A percentile compares a stretch with the other conserved stretches of the same genome.
Evolutionary conservation across 2,329 filamentous ascomycete genomes (phyloP).

Genomic region (Tolypocladium capitatum): DNA sequence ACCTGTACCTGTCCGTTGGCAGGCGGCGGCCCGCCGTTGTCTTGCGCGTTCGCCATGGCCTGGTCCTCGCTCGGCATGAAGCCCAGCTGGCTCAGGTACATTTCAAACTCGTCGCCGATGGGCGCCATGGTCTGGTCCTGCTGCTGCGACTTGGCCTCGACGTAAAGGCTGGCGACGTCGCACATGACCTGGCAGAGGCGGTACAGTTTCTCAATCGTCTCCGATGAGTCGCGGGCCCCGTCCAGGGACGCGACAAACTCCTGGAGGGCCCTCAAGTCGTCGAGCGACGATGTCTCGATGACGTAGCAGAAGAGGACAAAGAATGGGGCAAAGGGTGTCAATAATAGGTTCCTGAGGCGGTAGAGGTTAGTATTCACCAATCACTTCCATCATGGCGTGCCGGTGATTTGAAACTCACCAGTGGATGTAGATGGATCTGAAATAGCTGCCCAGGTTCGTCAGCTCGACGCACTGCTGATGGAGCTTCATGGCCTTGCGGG

Average conservation of each 20-base stretch:
- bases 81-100: conserved; percentile 50
- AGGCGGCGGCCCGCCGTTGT: conserved; percentile 5
- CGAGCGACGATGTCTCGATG: conserved; percentile 37
- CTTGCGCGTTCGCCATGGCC: conserved; percentile 11
- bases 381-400: background rate
- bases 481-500: conserved; percentile 32
- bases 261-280: conserved; percentile 40
- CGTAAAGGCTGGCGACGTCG: conserved; percentile 47
- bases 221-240: conserved; percentile 36
- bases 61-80: conserved; percentile 35
- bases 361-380: background rate
- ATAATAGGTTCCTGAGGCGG: conserved; percentile 33
- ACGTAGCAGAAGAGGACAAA: conserved; percentile 46
- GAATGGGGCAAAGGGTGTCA: conserved; percentile 46
- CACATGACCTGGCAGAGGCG: conserved; percentile 49
- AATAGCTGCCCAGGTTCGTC: conserved; percentile 24
- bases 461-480: conserved; percentile 32
- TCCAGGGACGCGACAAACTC: conserved; percentile 44
- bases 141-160: conserved; percentile 43
- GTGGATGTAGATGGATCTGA: conserved; percentile 35
- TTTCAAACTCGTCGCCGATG: conserved; percentile 48
- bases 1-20: conserved; percentile 19
- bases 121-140: conserved; percentile 31
- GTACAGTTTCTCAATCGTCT: conserved; percentile 46
- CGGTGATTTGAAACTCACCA: conserved; percentile 24